Percentiles rank a stretch among this genome's conserved stretches.
Conservation (phyloP, 129 eudicot genomes). For the Rutidosis leptorrhynchoides region DNA sequence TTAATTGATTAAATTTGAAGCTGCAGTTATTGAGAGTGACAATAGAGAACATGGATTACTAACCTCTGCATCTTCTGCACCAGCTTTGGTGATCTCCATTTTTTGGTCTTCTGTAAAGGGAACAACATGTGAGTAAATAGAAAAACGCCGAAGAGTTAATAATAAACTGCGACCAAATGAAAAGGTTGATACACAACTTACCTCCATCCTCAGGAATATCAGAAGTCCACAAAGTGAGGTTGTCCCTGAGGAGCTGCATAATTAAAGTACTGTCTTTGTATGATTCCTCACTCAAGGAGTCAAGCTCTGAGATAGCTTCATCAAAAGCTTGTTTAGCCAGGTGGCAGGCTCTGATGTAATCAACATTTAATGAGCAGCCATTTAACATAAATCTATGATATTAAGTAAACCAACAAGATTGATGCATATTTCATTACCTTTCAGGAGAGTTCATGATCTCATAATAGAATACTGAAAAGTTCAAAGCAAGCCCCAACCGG, state of each 20-base stretch:
- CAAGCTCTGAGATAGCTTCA: slow-evolving; percentile 55
- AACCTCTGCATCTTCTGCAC: slow-evolving; percentile 41
- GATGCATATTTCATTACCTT: slow-evolving; percentile 32
- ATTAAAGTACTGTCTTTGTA: slow-evolving; percentile 54
- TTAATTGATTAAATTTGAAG: neutral
- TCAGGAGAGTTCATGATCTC: slow-evolving; percentile 55
- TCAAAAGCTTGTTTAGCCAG: slow-evolving; percentile 55
- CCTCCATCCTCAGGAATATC: slow-evolving; percentile 58
- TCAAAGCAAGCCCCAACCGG: slow-evolving; percentile 53
- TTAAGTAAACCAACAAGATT: neutral
- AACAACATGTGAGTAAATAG: neutral
- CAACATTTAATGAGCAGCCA: neutral
- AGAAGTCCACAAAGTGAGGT: slow-evolving; percentile 53
- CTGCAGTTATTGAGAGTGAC: neutral
- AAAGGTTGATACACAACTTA: neutral
- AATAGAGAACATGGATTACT: slow-evolving; percentile 10
- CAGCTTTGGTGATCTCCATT: slow-evolving; percentile 46
- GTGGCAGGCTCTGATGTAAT: slow-evolving; percentile 42
- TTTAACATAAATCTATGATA: neutral
- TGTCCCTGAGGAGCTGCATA: slow-evolving; percentile 51
- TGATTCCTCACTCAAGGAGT: slow-evolving; percentile 49
- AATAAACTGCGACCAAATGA: neutral
- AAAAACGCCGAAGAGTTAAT: neutral
- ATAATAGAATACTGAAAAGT: slow-evolving; percentile 52
- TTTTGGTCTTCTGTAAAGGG: slow-evolving; percentile 39